These are phyloP conservation scores for Lachancea thermotolerans DNA, from an alignment of 805 yeast genomes.

Conservation along the genomic window DNA sequence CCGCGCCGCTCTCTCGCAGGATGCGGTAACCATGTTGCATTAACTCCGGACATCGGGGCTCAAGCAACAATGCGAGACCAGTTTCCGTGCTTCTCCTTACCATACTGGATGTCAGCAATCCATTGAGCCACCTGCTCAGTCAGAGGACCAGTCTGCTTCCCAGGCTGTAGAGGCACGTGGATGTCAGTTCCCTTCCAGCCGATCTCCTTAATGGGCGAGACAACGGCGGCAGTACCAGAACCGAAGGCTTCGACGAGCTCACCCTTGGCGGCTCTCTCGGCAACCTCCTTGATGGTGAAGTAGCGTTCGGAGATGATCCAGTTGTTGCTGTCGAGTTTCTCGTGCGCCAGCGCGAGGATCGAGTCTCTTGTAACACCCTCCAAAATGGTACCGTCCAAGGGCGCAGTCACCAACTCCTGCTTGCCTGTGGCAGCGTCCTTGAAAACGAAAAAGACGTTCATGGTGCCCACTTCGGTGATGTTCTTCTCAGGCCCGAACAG, in stretches of 20 bases:
- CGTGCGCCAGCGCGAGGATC: conserved; percentile 67
- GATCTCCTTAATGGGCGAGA: conserved; percentile 84
- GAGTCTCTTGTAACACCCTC: conserved; percentile 97
- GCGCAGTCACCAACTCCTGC: conserved; percentile 91
- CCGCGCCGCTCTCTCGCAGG: no score
- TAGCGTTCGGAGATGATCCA: conserved; percentile 84
- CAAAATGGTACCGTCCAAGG: conserved; percentile 92
- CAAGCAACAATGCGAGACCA: conserved; percentile 36
- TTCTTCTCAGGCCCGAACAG: conserved; percentile 81
- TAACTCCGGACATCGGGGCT: no score
- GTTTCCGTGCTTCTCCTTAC: conserved; percentile 58
- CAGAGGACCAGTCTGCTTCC: conserved; percentile 71
- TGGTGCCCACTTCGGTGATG: conserved; percentile 95
- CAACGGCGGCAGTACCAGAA: conserved; percentile 96
- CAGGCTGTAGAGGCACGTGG: conserved; percentile 70
- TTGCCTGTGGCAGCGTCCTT: conserved; percentile 67
- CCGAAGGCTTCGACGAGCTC: conserved; percentile 92
- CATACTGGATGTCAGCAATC: conserved; percentile 89
- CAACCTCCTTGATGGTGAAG: conserved; percentile 74
- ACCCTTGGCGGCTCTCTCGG: conserved; percentile 69
- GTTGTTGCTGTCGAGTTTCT: conserved; percentile 62
- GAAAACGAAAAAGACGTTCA: conserved; percentile 90
- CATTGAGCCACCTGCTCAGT: conserved; percentile 74
- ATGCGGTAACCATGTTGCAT: no score
- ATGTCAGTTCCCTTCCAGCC: conserved; percentile 73